These are phyloP conservation scores for Fusarium napiforme DNA, from an alignment of 2,329 filamentous ascomycete genomes.

Conservation along the genomic window DNA sequence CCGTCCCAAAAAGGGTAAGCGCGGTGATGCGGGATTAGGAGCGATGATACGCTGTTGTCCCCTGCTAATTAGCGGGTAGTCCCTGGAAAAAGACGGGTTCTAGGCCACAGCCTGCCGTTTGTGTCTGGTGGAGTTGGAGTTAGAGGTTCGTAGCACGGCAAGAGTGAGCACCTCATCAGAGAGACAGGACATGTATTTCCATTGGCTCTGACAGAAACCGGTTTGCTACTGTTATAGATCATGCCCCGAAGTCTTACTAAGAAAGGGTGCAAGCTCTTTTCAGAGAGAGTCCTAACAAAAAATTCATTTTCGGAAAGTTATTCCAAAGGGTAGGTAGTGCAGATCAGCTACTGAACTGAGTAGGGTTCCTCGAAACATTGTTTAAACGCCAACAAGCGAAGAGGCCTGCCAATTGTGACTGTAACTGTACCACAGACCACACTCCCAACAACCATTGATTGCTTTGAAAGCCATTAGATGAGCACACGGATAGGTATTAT, in stretches of 20 bases:
- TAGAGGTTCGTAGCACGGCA: neutral
- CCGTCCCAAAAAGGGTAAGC: constrained; percentile 9
- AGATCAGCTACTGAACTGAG: constrained; percentile 15
- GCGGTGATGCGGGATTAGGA: constrained; percentile 1
- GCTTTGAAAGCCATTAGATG: neutral
- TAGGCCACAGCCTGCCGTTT: constrained; percentile 11
- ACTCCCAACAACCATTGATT: constrained; percentile 2
- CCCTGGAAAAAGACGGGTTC: constrained; percentile 26
- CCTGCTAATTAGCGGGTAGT: constrained; percentile 29
- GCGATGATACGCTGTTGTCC: constrained; percentile 27
- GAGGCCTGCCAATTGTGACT: neutral
- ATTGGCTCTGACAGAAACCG: constrained; percentile 25
- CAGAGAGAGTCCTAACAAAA: neutral
- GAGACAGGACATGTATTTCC: constrained; percentile 1
- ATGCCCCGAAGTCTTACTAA: neutral
- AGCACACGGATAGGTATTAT: neutral
- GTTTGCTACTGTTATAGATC: neutral
- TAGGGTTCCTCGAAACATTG: constrained; percentile 15
- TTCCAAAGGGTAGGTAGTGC: neutral
- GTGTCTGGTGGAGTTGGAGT: constrained; percentile 16
- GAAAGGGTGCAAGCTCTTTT: neutral
- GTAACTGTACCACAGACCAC: neutral
- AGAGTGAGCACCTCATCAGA: neutral
- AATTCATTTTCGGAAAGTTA: constrained; percentile 1
- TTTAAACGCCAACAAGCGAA: constrained; percentile 16